Evolutionary conservation across 2,329 filamentous ascomycete genomes (phyloP).

Genomic region (Neurospora sp.): DNA sequence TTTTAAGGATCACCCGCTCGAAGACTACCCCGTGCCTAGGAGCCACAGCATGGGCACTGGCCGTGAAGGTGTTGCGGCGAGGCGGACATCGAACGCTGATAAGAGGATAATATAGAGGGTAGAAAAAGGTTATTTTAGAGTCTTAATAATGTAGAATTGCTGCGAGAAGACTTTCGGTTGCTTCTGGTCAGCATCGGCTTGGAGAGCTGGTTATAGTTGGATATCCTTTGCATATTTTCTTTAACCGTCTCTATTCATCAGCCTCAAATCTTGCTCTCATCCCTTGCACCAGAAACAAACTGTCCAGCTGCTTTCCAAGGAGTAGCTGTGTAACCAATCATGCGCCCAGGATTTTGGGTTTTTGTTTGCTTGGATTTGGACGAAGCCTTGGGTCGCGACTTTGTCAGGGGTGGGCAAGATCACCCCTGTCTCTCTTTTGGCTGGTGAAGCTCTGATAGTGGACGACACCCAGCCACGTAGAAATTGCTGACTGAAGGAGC

Average conservation of each 20-base stretch:
- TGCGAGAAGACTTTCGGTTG: not conserved
- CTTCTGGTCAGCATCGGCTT: not conserved
- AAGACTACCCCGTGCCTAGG: conserved; percentile 8
- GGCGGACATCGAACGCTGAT: not conserved
- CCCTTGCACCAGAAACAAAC: not conserved
- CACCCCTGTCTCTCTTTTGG: not conserved
- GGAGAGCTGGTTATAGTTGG: not conserved
- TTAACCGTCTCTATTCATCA: not conserved
- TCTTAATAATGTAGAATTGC: not conserved
- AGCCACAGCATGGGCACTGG: conserved; percentile 24
- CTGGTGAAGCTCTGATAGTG: conserved; percentile 19
- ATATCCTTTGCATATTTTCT: not conserved
- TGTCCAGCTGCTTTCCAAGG: not conserved
- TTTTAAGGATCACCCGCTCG: conserved; percentile 22
- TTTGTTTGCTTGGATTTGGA: not conserved
- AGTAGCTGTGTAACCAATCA: not conserved
- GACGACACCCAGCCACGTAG: conserved; percentile 13
- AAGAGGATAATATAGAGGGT: not conserved
- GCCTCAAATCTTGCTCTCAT: not conserved
- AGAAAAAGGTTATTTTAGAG: not conserved
- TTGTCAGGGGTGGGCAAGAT: not conserved
- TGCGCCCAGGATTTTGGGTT: not conserved
- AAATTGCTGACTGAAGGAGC: not conserved
- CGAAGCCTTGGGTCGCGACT: not conserved
- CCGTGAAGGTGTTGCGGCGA: conserved; percentile 1